Evolutionary conservation across 352 stramenopile species (phyloP).

Genomic region (Peronosclerospora sorghi): DNA sequence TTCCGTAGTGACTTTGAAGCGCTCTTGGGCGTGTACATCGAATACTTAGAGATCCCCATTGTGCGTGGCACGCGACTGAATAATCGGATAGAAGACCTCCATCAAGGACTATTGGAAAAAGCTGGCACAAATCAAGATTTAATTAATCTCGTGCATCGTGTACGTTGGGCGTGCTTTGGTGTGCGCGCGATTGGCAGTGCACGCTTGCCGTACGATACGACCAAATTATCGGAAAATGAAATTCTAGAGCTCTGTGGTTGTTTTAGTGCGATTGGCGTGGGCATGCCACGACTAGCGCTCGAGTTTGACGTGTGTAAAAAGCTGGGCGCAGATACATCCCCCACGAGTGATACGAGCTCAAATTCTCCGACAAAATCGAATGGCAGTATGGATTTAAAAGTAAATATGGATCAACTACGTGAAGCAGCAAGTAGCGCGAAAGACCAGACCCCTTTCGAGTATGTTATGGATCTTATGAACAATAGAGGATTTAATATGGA

Average conservation of each 20-base stretch:
- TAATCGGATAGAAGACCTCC: constrained; percentile 24
- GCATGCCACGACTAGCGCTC: constrained; percentile 15
- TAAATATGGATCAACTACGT: constrained; percentile 16
- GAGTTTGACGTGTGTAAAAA: constrained; percentile 17
- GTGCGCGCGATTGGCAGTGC: constrained; percentile 19
- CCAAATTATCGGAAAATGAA: constrained; percentile 16
- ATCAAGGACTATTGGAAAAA: constrained; percentile 16
- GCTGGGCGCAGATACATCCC: neutral
- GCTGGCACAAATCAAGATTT: constrained; percentile 13
- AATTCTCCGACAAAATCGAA: constrained; percentile 9
- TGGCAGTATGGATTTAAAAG: constrained; percentile 10
- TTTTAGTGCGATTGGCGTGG: constrained; percentile 21
- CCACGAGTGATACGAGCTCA: constrained; percentile 3
- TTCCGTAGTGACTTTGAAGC: constrained; percentile 23
- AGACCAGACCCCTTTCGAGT: constrained; percentile 18
- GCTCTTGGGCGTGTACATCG: constrained; percentile 20
- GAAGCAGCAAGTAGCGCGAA: constrained; percentile 3
- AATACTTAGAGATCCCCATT: constrained; percentile 16
- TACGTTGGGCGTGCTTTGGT: constrained; percentile 19
- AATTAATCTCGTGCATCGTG: constrained; percentile 21
- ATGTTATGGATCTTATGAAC: constrained; percentile 19
- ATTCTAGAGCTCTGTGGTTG: constrained; percentile 20
- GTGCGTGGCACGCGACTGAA: constrained; percentile 9
- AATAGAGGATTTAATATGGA: constrained; percentile 21
- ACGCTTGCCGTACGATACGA: constrained; percentile 11